A percentile compares a stretch with the other conserved stretches of the same genome.
phyloP scores from a whole-genome alignment of 306 rosid genomes.

The Dicorynia guianensis region DNA sequence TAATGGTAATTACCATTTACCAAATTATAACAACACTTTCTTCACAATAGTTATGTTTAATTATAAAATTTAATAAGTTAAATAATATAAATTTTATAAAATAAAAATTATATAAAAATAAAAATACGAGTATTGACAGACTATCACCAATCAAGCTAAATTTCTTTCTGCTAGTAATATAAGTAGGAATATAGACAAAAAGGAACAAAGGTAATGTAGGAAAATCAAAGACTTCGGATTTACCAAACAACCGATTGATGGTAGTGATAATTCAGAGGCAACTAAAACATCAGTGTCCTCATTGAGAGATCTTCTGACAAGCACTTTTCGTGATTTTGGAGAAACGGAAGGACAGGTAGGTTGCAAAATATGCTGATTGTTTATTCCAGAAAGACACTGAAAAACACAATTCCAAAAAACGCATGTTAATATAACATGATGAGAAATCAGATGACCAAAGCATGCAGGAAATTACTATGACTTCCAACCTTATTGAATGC shows the following conservation, averaged over 20 bases:
- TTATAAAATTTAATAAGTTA: no score
- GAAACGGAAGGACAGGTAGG: background rate
- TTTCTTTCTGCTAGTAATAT: background rate
- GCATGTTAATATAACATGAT: background rate
- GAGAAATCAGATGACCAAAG: background rate
- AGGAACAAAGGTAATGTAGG: background rate
- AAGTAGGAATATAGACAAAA: background rate
- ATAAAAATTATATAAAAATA: no score
- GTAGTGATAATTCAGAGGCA: background rate
- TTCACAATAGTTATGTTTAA: no score
- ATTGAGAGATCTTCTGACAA: background rate
- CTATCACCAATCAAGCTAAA: background rate
- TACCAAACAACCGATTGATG: background rate
- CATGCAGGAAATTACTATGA: background rate
- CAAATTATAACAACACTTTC: no score
- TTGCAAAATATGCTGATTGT: background rate
- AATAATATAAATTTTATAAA: no score
- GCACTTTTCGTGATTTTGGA: slow-evolving; percentile 1
- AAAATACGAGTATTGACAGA: no score
- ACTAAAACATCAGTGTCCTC: background rate
- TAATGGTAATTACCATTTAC: background rate
- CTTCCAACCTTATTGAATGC: slow-evolving; percentile 10
- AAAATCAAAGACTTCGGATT: background rate
- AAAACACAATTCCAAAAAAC: background rate
- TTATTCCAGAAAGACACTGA: slow-evolving; percentile 8